A percentile compares a stretch with the other conserved stretches of the same genome.
phyloP scores from a whole-genome alignment of 148 eudicot species.

The Rhododendron williamsianum region DNA sequence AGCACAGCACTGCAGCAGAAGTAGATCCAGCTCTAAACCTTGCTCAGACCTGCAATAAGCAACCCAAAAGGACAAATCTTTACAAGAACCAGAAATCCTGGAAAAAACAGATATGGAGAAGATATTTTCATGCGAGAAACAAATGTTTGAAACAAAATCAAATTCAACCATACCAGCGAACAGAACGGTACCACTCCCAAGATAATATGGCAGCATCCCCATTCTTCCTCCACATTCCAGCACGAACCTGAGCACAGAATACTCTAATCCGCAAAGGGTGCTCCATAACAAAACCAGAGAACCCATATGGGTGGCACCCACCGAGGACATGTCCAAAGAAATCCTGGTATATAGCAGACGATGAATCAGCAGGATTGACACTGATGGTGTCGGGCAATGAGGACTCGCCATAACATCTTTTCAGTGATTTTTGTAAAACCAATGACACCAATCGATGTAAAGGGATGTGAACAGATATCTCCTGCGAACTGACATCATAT shows the following conservation, averaged over 20 bases:
- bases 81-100: not conserved
- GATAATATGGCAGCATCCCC: slow-evolving; percentile 75
- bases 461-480: slow-evolving; percentile 82
- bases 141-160: not conserved
- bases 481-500: slow-evolving; percentile 79
- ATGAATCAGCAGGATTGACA: slow-evolving; percentile 24
- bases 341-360: slow-evolving; percentile 27
- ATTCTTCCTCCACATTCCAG: slow-evolving; percentile 98
- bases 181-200: slow-evolving; percentile 80
- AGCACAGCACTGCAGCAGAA: slow-evolving; percentile 92
- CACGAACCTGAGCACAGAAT: slow-evolving; percentile 90
- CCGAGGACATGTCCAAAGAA: slow-evolving; percentile 61
- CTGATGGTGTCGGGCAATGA: slow-evolving; percentile 16
- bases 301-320: slow-evolving; percentile 85
- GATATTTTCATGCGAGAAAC: not conserved
- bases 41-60: slow-evolving; percentile 69
- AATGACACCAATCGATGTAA: slow-evolving; percentile 72
- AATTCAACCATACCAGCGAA: slow-evolving; percentile 59
- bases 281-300: slow-evolving; percentile 88
- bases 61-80: not conserved
- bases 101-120: not conserved
- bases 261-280: slow-evolving; percentile 90
- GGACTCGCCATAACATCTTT: slow-evolving; percentile 52
- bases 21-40: slow-evolving; percentile 76
- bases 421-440: slow-evolving; percentile 58